These are phyloP conservation scores for Fragilariopsis cylindrus DNA, from an alignment of 108 stramenopile species.

Conservation along the genomic window DNA sequence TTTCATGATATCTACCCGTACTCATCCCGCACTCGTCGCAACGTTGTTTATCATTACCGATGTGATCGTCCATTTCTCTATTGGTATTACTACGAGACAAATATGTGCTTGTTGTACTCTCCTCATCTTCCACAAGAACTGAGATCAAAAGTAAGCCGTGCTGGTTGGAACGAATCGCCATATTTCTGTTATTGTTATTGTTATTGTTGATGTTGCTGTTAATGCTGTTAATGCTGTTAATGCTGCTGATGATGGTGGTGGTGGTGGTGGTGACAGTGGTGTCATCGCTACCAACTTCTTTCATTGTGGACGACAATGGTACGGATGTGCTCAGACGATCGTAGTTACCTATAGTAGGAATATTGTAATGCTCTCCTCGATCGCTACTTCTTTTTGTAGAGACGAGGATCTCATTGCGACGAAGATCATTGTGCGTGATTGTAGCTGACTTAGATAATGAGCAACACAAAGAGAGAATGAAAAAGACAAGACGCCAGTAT, in stretches of 20 bases:
- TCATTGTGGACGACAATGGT: no score
- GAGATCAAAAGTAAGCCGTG: conserved; percentile 7
- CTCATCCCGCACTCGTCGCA: background rate
- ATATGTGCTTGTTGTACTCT: background rate
- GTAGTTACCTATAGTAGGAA: no score
- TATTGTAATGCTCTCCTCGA: background rate
- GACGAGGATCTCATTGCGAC: background rate
- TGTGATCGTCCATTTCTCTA: background rate
- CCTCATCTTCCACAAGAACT: background rate
- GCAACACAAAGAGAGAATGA: background rate
- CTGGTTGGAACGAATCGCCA: background rate
- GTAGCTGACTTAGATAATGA: background rate
- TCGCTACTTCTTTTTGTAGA: background rate
- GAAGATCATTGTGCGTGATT: background rate
- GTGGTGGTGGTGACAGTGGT: no score
- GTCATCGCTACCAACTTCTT: no score
- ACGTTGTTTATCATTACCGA: background rate
- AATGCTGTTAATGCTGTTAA: no score
- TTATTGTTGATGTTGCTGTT: background rate
- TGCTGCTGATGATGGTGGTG: no score
- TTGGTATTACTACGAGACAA: background rate
- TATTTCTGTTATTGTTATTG: conserved; percentile 1
- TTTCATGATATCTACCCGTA: background rate
- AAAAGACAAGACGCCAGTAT: background rate
- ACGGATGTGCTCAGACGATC: no score